Evolutionary conservation across 768 basidiomycete species (phyloP), one percentile per base, ranked within the genome.

Genomic region (Coprinellus micaceus): DNA sequence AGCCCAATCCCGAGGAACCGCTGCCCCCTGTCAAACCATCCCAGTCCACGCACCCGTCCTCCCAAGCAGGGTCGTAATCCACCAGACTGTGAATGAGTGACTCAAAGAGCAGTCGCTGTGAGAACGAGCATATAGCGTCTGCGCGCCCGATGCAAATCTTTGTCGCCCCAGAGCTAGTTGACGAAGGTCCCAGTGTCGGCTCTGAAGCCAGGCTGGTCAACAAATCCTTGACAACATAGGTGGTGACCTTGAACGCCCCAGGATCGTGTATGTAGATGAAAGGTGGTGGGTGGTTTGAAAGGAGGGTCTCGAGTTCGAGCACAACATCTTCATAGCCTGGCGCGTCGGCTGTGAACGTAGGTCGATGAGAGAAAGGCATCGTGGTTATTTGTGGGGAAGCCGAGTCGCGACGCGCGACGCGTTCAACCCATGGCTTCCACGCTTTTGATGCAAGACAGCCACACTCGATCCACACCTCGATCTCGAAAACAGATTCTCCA

Each of bases 231-330:
- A 85, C 58, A n/a, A 81, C 76, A 2, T 67, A 66, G 24, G 76
- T 61, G 0, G 83, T 81, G 25, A 79, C 68, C 37, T 76, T 73
- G 5, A 78, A 66, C 4, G 82, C 77, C 52, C 71, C 71, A 0
- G 82, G 68, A 66, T 89, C 86, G 52, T 84, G 80, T 40, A 91
- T 64, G 65, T 82, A 88, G 58, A 91, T 77, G 68, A 89, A 91
- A 0, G 84, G 78, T 1, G 86, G 85, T 7, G 85, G 79, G 44
- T 65, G 68, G 1, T 66, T 66, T 5, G 73, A 68, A 19, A 79
- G 55, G 15, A 79, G 69, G 10, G 72, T 69, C 15, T 65, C 64
- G 7, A 79, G 56, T 52, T 77, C 76, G 21, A 69, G 59, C 24
- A 58, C 56, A 53, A 71, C 61, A 19, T 60, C 43, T 54, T 69